phyloP scores from a whole-genome alignment of 495 filamentous ascomycete genomes.

The Sordaria brevicollis region DNA sequence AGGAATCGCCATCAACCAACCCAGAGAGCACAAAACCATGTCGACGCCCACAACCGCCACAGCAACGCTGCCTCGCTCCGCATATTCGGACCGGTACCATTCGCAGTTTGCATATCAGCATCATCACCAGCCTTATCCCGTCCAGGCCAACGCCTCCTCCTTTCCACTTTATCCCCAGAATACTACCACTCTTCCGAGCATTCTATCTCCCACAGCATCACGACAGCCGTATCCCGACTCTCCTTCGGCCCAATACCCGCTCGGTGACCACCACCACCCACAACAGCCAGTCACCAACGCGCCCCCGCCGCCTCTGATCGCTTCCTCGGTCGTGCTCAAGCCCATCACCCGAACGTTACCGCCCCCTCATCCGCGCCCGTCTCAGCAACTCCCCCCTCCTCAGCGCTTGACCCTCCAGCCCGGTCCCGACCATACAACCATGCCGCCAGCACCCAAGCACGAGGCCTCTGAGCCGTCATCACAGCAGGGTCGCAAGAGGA shows the following conservation, averaged over 20 bases:
- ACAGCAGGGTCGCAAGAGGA: constrained; percentile 36
- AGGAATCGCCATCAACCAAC: neutral
- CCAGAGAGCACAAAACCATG: constrained; percentile 40
- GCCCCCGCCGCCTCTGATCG: constrained; percentile 14
- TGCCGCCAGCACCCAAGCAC: constrained; percentile 25
- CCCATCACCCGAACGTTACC: neutral
- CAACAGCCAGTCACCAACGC: constrained; percentile 24
- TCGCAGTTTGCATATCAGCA: constrained; percentile 22
- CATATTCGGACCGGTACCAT: constrained; percentile 60
- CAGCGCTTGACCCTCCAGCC: constrained; percentile 5
- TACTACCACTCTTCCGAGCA: neutral
- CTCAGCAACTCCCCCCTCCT: neutral
- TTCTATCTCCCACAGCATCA: neutral
- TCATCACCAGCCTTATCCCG: constrained; percentile 12
- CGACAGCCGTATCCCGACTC: constrained; percentile 33
- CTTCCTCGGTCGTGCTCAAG: constrained; percentile 7
- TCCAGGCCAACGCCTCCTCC: constrained; percentile 26
- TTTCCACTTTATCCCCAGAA: constrained; percentile 22
- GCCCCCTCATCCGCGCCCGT: neutral
- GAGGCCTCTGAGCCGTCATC: constrained; percentile 18
- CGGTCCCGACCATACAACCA: constrained; percentile 19
- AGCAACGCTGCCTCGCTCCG: constrained; percentile 62
- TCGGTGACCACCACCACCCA: constrained; percentile 30
- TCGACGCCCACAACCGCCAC: constrained; percentile 78
- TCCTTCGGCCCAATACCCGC: constrained; percentile 28